Conservation (phyloP, 2,329 filamentous ascomycete species). For the Diplodia mutila region DNA sequence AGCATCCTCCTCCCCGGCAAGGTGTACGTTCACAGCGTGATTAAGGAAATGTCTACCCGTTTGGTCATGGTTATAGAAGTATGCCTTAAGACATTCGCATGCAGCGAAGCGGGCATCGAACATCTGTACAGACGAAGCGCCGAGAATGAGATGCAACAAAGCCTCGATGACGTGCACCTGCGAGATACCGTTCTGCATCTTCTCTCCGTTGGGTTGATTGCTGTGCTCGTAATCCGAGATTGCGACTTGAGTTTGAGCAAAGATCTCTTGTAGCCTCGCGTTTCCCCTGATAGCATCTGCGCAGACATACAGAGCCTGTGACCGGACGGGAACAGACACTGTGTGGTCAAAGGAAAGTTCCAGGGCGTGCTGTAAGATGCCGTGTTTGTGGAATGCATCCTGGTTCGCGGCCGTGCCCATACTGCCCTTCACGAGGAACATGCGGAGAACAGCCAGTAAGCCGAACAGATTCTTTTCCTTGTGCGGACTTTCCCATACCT, state of each 20-base stretch:
- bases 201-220: conserved; percentile 65
- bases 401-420: conserved; percentile 83
- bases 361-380: conserved; percentile 76
- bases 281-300: conserved; percentile 89
- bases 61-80: conserved; percentile 79
- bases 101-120: conserved; percentile 84
- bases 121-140: conserved; percentile 65
- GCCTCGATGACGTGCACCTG: conserved; percentile 92
- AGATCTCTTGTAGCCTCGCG: conserved; percentile 71
- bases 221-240: conserved; percentile 66
- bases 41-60: conserved; percentile 85
- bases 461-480: conserved; percentile 91
- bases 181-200: conserved; percentile 54
- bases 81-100: conserved; percentile 89
- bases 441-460: conserved; percentile 78
- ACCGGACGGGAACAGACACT: conserved; percentile 76
- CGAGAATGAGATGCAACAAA: conserved; percentile 79
- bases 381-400: conserved; percentile 79
- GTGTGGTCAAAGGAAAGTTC: conserved; percentile 78
- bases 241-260: conserved; percentile 38
- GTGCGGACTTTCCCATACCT: conserved; percentile 75
- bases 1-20: conserved; percentile 72
- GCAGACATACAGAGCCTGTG: conserved; percentile 79
- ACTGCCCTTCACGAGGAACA: conserved; percentile 84
- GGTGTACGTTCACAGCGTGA: conserved; percentile 86